Conservation (phyloP, 345 rosid species). For the Eucalyptus camaldulensis region DNA sequence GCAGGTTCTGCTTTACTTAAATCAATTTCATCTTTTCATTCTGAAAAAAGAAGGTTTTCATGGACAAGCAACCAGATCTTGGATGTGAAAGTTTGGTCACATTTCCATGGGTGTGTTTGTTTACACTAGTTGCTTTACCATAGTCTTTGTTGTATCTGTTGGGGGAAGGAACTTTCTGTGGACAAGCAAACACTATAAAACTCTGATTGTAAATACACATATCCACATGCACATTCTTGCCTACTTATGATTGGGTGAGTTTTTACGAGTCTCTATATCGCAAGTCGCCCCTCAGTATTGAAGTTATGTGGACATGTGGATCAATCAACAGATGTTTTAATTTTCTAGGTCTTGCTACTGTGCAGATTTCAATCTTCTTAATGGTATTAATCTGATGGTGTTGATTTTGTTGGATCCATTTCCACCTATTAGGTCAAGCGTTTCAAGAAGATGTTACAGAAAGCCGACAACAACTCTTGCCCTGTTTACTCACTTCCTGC, state of each 20-base stretch:
- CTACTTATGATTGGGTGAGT: neutral
- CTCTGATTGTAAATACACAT: neutral
- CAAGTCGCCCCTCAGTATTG: neutral
- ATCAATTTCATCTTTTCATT: neutral
- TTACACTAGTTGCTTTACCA: neutral
- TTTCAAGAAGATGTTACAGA: constrained; percentile 58
- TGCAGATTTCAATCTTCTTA: neutral
- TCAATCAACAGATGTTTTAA: neutral
- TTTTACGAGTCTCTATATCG: neutral
- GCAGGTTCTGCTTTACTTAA: neutral
- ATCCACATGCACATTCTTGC: neutral
- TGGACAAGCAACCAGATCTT: neutral
- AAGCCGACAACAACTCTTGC: constrained; percentile 58
- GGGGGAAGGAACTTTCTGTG: neutral
- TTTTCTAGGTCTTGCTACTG: neutral
- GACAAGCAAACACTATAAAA: neutral
- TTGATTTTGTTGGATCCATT: neutral
- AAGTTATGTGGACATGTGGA: neutral
- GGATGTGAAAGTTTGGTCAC: neutral
- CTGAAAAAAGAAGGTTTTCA: neutral
- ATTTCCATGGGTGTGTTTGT: neutral
- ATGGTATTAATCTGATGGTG: neutral
- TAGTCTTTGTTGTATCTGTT: neutral
- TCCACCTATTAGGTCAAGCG: constrained; percentile 48
- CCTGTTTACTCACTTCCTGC: constrained; percentile 38